Evolutionary conservation across 495 filamentous ascomycete species (phyloP).

Genomic region (Niebla homalea): DNA sequence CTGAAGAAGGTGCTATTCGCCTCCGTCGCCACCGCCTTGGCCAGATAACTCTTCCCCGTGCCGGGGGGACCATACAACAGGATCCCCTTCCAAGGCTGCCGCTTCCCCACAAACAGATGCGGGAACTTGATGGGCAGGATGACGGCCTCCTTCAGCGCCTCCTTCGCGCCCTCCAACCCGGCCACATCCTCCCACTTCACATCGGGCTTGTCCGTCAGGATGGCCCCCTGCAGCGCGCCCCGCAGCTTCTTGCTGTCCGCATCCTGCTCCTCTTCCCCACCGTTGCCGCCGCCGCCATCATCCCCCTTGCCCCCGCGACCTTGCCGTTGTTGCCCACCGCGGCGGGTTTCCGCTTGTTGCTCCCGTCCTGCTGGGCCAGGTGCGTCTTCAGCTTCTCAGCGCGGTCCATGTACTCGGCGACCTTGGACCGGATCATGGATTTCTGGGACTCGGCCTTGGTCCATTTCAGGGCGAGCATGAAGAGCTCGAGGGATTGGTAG

Average conservation of each 20-base stretch:
- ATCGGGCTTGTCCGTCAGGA: constrained; percentile 88
- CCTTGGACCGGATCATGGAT: constrained; percentile 89
- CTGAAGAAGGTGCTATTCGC: constrained; percentile 99
- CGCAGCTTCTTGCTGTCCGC: constrained; percentile 90
- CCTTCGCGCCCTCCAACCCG: constrained; percentile 89
- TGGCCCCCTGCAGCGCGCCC: constrained; percentile 80
- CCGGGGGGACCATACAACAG: constrained; percentile 91
- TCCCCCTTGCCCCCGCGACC: constrained; percentile 56
- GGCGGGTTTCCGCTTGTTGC: constrained; percentile 59
- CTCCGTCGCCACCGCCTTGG: constrained; percentile 95
- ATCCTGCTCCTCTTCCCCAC: constrained; percentile 56
- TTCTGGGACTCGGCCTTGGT: constrained; percentile 95
- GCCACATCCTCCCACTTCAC: constrained; percentile 96
- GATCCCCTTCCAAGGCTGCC: constrained; percentile 97
- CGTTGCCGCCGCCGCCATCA: constrained; percentile 38
- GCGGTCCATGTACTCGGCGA: constrained; percentile 92
- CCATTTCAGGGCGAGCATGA: constrained; percentile 96
- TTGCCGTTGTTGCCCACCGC: constrained; percentile 82
- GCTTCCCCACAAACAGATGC: constrained; percentile 89
- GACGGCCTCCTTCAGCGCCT: constrained; percentile 94
- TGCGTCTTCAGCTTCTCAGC: constrained; percentile 95
- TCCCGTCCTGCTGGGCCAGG: constrained; percentile 59
- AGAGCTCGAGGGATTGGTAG: constrained; percentile 84
- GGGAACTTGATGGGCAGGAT: constrained; percentile 97
- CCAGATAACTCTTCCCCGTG: constrained; percentile 92